Percentiles rank a stretch among this genome's conserved stretches.
Conservation (phyloP, 2,329 filamentous ascomycete genomes). For the Beauveria asiatica region DNA sequence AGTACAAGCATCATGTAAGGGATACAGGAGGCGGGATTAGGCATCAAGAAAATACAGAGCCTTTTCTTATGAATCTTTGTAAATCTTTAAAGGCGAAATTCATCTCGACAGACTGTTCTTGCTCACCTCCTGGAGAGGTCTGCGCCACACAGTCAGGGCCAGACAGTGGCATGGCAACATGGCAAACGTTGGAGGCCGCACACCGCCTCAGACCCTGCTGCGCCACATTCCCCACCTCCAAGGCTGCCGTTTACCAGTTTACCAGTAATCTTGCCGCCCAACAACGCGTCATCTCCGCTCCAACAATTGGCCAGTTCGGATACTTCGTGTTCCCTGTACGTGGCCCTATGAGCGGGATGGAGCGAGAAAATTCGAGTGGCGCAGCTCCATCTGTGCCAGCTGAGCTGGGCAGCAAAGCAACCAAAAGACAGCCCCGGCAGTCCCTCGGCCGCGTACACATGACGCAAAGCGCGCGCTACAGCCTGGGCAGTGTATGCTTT, state of each 20-base stretch:
- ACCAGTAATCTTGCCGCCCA: background rate
- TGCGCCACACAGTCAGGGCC: background rate
- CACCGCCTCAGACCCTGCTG: constrained; percentile 1
- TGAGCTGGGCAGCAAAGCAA: background rate
- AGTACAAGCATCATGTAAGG: too few relatives aligned
- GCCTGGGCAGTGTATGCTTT: background rate
- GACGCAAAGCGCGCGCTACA: background rate
- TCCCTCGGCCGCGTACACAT: background rate
- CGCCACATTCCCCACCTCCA: background rate
- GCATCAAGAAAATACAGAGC: too few relatives aligned
- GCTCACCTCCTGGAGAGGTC: background rate
- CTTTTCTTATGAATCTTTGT: too few relatives aligned
- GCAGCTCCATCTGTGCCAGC: background rate
- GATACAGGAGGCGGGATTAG: too few relatives aligned
- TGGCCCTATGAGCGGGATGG: constrained; percentile 2
- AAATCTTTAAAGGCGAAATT: too few relatives aligned
- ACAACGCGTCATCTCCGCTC: constrained; percentile 1
- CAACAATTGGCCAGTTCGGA: background rate
- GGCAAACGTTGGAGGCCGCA: background rate
- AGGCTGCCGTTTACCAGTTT: background rate
- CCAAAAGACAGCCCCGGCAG: too few relatives aligned
- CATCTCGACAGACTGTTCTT: too few relatives aligned
- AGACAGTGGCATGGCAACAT: background rate
- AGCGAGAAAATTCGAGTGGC: constrained; percentile 4
- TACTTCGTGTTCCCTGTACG: background rate